Conservation (phyloP, 306 rosid genomes). For the Cicer bijugum region DNA sequence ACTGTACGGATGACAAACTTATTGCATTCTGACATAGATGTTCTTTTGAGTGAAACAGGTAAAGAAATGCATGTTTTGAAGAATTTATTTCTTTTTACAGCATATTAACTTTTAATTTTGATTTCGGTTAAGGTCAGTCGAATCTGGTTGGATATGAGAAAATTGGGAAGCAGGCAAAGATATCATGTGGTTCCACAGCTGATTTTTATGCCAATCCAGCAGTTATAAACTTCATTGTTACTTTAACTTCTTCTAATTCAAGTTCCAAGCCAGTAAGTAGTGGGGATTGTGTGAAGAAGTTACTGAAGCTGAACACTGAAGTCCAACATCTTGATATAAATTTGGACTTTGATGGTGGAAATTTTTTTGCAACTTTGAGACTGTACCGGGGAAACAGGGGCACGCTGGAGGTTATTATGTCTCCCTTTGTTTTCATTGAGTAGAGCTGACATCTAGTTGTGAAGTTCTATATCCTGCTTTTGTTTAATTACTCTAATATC, state of each 20-base stretch:
- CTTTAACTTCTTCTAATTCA: slow-evolving; percentile 59
- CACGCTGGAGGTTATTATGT: slow-evolving; percentile 73
- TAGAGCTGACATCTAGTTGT: slow-evolving; percentile 32
- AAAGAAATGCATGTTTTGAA: slow-evolving; percentile 44
- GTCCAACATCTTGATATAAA: slow-evolving; percentile 68
- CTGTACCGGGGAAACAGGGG: slow-evolving; percentile 82
- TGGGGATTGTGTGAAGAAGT: slow-evolving; percentile 80
- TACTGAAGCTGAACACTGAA: slow-evolving; percentile 69
- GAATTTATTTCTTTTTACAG: slow-evolving; percentile 30
- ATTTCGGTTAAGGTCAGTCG: slow-evolving; percentile 58
- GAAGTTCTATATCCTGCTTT: slow-evolving; percentile 28
- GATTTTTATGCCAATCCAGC: slow-evolving; percentile 84
- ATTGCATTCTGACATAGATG: slow-evolving; percentile 75
- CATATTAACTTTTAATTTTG: slow-evolving; percentile 43
- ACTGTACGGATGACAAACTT: slow-evolving; percentile 81
- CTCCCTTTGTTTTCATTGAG: slow-evolving; percentile 37
- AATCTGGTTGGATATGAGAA: slow-evolving; percentile 52
- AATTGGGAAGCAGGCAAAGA: slow-evolving; percentile 65
- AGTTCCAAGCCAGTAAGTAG: slow-evolving; percentile 78
- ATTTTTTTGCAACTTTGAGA: slow-evolving; percentile 71
- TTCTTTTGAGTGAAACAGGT: slow-evolving; percentile 83
- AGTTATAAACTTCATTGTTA: slow-evolving; percentile 68
- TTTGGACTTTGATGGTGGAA: slow-evolving; percentile 82
- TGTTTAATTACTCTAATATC: slow-evolving; percentile 35
- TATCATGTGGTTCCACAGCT: slow-evolving; percentile 65